A percentile compares a stretch with the other conserved stretches of the same genome.
phyloP scores from a whole-genome alignment of 805 yeast genomes.

The Wickerhamiella nectarea region DNA sequence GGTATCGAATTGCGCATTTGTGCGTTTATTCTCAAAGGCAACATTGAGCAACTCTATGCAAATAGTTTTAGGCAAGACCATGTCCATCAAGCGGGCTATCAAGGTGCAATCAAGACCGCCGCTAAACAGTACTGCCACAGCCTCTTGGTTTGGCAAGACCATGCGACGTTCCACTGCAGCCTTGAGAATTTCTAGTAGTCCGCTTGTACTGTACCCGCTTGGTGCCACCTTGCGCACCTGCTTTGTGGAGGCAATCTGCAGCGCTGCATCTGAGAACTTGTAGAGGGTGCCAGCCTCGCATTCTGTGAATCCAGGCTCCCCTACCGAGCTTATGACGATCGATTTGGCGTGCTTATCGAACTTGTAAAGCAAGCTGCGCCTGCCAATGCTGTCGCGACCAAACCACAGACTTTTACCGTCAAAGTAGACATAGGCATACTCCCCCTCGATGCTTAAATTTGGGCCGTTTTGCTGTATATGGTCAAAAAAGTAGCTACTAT shows the following conservation, averaged over 20 bases:
- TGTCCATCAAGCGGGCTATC: slow-evolving; percentile 37
- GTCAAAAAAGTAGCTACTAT: slow-evolving; percentile 42
- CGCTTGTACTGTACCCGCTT: neutral
- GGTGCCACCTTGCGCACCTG: neutral
- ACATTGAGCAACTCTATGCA: slow-evolving; percentile 73
- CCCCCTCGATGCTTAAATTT: slow-evolving; percentile 45
- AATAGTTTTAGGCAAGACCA: slow-evolving; percentile 16
- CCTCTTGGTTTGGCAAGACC: slow-evolving; percentile 16
- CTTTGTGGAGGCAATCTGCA: neutral
- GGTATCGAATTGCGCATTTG: slow-evolving; percentile 38
- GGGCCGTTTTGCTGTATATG: slow-evolving; percentile 30
- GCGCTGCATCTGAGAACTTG: slow-evolving; percentile 1
- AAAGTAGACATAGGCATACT: slow-evolving; percentile 53
- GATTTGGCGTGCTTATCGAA: neutral
- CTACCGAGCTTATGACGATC: slow-evolving; percentile 13
- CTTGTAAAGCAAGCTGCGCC: slow-evolving; percentile 54
- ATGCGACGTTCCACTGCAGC: slow-evolving; percentile 13
- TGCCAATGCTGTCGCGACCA: slow-evolving; percentile 76
- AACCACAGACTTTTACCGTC: slow-evolving; percentile 40
- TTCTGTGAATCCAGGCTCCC: slow-evolving; percentile 12
- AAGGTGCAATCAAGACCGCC: slow-evolving; percentile 94
- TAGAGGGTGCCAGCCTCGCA: slow-evolving; percentile 19
- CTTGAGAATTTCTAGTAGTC: neutral
- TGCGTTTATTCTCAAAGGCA: slow-evolving; percentile 82
- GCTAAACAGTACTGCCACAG: slow-evolving; percentile 58